These are phyloP conservation scores for Metschnikowia aberdeeniae DNA, from an alignment of 805 yeast species.

Conservation along the genomic window DNA sequence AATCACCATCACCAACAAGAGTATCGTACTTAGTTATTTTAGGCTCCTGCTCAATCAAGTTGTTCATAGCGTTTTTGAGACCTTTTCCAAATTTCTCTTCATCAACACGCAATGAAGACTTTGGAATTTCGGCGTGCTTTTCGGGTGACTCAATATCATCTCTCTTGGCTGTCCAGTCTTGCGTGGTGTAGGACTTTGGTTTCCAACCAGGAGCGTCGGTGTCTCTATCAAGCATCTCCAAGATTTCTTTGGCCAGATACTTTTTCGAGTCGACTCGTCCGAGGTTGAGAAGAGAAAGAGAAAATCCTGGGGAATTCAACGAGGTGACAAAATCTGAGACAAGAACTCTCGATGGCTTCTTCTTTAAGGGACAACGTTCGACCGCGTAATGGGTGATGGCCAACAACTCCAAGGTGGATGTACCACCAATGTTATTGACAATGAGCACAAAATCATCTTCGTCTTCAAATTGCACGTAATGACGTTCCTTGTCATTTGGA, in stretches of 20 bases:
- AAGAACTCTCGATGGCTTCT: conserved; percentile 63
- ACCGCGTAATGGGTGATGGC: conserved; percentile 64
- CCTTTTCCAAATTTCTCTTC: conserved; percentile 46
- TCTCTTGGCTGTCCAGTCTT: conserved; percentile 28
- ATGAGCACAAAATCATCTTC: conserved; percentile 67
- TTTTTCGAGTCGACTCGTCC: conserved; percentile 31
- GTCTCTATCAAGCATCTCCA: conserved; percentile 62
- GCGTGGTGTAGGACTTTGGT: conserved; percentile 31
- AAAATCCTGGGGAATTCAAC: conserved; percentile 87
- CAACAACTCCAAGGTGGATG: conserved; percentile 72
- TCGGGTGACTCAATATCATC: conserved; percentile 27
- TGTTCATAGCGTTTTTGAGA: conserved; percentile 40
- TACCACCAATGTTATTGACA: conserved; percentile 86
- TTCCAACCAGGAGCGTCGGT: conserved; percentile 87
- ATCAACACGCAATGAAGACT: conserved; percentile 29
- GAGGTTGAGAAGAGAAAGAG: conserved; percentile 74
- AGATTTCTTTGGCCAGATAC: conserved; percentile 18
- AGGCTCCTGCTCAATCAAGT: conserved; percentile 52
- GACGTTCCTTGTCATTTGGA: conserved; percentile 66
- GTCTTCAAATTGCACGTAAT: conserved; percentile 64
- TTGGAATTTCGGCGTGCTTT: conserved; percentile 18
- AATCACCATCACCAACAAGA: conserved; percentile 94
- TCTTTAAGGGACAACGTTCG: conserved; percentile 47
- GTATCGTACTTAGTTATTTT: conserved; percentile 81
- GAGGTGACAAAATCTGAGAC: conserved; percentile 86